Evolutionary conservation across 2,329 filamentous ascomycete species (phyloP), one percentile per base, ranked within the genome.

Genomic region (Sporothrix brunneoviolacea): DNA sequence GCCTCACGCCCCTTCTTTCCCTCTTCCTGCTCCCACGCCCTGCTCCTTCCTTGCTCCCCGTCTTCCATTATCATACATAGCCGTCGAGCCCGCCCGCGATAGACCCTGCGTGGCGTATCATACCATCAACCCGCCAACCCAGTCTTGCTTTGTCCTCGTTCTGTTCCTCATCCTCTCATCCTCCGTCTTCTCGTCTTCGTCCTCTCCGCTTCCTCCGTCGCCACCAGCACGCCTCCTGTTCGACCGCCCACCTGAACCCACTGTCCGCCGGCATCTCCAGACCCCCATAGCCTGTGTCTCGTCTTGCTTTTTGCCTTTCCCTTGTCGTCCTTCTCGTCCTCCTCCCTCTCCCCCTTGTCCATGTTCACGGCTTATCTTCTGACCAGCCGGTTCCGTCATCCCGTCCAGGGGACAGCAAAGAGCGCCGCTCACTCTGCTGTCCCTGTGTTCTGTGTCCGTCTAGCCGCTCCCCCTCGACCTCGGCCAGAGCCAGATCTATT

Each of bases 211-310:
- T 47, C 32, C 22, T 16, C 28, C 27, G n/a, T 28, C 28, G 9
- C n/a, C 30, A 4, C 27, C 45, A 8, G 35, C 33, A 16, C 28
- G 7, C 15, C 24, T 15, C 16, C 36, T 28, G 10, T 33, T 19
- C 27, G 18, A 4, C 24, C n/a, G 13, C 44, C 18, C 16, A 39
- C 32, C 38, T 19, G 42, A 52, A 47, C 37, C 24, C 22, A 12
- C 24, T 19, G 22, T 42, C 33, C 19, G 13, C 24, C 38, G 38
- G 43, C 49, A 36, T 46, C 43, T 52, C 38, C 16, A 19, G 24
- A 33, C 24, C 50, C 42, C 24, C 32, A 47, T 37, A 47, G 49
- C 35, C 42, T 48, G 22, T 52, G 50, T 52, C 43, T 52, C 44
- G 44, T 42, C 37, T 48, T 43, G 22, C 32, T n/a, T 52, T 52